Conservation (phyloP, 2,329 filamentous ascomycete species). For the Cercospora nicotianae region DNA sequence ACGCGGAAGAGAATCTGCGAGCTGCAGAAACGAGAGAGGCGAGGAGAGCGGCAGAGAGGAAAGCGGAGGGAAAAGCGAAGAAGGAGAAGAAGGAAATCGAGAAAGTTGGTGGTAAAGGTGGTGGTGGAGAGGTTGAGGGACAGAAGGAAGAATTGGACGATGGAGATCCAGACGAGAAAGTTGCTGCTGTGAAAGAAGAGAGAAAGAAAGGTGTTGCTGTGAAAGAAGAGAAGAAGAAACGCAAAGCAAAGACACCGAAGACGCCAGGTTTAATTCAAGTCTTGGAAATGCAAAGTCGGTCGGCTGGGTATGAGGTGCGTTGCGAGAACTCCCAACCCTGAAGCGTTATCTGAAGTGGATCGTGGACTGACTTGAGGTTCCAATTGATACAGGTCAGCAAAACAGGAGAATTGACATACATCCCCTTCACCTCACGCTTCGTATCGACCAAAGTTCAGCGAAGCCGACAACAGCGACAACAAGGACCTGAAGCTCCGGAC, state of each 20-base stretch:
- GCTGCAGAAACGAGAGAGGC: neutral
- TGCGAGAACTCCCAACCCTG: too few relatives aligned
- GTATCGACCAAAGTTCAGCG: neutral
- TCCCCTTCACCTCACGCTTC: conserved; percentile 7
- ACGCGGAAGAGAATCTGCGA: neutral
- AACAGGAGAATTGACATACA: neutral
- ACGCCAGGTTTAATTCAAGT: neutral
- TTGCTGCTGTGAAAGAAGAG: too few relatives aligned
- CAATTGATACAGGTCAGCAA: neutral
- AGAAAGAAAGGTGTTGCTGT: too few relatives aligned
- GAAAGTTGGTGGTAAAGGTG: too few relatives aligned
- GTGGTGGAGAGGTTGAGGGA: too few relatives aligned
- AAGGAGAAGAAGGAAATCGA: neutral
- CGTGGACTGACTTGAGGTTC: neutral
- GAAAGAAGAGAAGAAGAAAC: neutral
- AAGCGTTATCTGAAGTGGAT: too few relatives aligned
- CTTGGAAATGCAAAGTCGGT: conserved; percentile 7
- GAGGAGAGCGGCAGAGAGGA: neutral
- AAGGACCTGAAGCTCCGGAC: too few relatives aligned
- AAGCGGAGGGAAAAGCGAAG: neutral
- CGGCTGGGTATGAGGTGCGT: conserved; percentile 3
- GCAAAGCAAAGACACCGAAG: neutral
- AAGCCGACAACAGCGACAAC: neutral
- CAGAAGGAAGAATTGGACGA: too few relatives aligned
- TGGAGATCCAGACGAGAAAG: too few relatives aligned